Evolutionary conservation across 169 alveolate species (phyloP).

Genomic region (Toxoplasma gondii): DNA sequence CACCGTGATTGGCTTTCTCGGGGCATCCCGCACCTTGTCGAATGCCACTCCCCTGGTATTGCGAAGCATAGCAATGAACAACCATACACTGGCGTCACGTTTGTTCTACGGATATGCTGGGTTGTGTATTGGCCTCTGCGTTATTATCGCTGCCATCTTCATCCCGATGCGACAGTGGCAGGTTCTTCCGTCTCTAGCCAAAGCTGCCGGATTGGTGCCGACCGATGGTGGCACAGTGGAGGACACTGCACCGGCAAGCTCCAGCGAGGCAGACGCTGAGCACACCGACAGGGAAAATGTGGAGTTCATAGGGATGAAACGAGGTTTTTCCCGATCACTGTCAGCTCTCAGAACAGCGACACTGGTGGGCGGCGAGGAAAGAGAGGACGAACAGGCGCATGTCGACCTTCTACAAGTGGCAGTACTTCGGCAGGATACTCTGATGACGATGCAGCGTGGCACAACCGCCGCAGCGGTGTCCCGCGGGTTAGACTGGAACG

Average conservation of each 20-base stretch:
- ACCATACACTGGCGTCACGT: neutral
- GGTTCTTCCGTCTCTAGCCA: neutral
- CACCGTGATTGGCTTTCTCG: constrained; percentile 13
- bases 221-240: neutral
- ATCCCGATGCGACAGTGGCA: constrained; percentile 20
- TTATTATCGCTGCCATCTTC: constrained; percentile 22
- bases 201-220: constrained; percentile 12
- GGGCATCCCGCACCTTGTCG: neutral
- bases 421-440: neutral
- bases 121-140: neutral
- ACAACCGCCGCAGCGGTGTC: neutral
- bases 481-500: neutral
- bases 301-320: no score
- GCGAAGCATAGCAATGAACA: neutral
- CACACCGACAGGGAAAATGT: neutral
- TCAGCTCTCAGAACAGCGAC: neutral
- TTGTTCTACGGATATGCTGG: neutral
- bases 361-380: neutral
- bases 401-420: neutral
- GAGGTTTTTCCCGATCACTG: neutral
- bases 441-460: constrained; percentile 6
- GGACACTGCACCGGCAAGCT: neutral
- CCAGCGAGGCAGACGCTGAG: neutral
- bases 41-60: constrained; percentile 32
- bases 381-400: neutral